Evolutionary conservation across 2,329 filamentous ascomycete species (phyloP).

Genomic region (Nannizzia gypsea): DNA sequence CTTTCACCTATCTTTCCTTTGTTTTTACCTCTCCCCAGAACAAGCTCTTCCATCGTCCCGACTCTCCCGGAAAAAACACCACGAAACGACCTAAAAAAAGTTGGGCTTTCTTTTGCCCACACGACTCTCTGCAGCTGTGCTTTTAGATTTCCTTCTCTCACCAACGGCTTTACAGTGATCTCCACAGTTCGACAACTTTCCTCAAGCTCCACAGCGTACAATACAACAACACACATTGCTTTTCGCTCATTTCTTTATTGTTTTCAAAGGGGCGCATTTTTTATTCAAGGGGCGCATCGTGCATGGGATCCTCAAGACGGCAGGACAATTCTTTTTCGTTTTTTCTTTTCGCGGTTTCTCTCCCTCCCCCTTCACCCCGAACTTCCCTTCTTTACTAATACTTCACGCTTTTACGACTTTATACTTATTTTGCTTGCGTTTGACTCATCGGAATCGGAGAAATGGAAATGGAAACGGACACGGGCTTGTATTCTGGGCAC

Average conservation of each 20-base stretch:
- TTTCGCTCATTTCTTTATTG: background rate
- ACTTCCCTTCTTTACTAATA: background rate
- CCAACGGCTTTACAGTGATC: background rate
- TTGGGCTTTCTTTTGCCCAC: no score
- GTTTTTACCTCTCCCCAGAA: background rate
- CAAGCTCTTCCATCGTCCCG: background rate
- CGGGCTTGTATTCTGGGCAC: constrained; percentile 1
- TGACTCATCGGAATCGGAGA: background rate
- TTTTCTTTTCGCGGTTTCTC: background rate
- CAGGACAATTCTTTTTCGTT: background rate
- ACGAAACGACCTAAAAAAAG: no score
- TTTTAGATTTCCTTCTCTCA: background rate
- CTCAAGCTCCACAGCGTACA: background rate
- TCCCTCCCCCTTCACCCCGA: background rate
- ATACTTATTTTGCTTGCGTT: background rate
- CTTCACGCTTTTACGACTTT: background rate
- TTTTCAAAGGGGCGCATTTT: background rate
- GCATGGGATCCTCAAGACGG: background rate
- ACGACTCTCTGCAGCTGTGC: background rate
- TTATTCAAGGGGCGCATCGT: background rate
- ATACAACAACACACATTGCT: background rate
- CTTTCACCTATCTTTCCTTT: background rate
- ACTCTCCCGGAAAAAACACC: no score
- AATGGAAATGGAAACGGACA: background rate
- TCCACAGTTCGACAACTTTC: background rate